Base-by-base conservation (phyloP, 1,139 yeast genomes). In the Scheffersomyces insectosa region DNA sequence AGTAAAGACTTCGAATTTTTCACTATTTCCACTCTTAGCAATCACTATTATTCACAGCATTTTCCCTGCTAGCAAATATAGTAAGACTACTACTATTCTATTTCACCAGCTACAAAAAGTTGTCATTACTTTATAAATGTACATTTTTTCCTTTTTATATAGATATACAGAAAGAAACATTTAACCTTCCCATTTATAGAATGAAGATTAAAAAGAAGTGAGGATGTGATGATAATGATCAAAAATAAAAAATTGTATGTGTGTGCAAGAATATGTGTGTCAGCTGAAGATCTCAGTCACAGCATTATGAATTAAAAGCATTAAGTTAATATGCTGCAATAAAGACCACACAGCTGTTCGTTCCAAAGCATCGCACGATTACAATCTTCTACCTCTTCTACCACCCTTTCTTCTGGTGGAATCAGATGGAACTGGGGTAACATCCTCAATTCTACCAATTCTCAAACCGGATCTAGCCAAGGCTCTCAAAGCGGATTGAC, bases 331-430 rank as follows among this genome's bases (percentile, higher is more conserved):
- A 44, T 29, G 83, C 81, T 42, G 20, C 25, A 20, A 20, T 8
- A 7, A 6, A 20, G 25, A 7, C 25, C 20, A n/a, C 13, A 14
- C 34, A 31, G 14, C 20, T 14, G n/a, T 10, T 31, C 34, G 15
- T 31, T 31, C 34, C 20, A 31, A 31, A 14, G 34, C 34, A 31
- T 25, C 30, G 44, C 50, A 42, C 57, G 67, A 68, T 84, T 83
- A 91, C 82, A 91, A 88, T 88, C 99, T 90, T 87, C 99, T 93
- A 91, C 99, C 99, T 87, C 99, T 91, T 85, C 99, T 95, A 88
- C 99, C 99, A 89, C 99, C 99, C 95, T 95, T 95, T 88, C 96
- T 89, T 87, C 99, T 95, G 78, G 99, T 95, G 70, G 98, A 91
- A 80, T 95, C 99, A 63, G 99, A 93, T 76, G 99, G 99, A 70